These are phyloP conservation scores for Curvularia hawaiiensis DNA, from an alignment of 2,329 filamentous ascomycete species.

Conservation along the genomic window DNA sequence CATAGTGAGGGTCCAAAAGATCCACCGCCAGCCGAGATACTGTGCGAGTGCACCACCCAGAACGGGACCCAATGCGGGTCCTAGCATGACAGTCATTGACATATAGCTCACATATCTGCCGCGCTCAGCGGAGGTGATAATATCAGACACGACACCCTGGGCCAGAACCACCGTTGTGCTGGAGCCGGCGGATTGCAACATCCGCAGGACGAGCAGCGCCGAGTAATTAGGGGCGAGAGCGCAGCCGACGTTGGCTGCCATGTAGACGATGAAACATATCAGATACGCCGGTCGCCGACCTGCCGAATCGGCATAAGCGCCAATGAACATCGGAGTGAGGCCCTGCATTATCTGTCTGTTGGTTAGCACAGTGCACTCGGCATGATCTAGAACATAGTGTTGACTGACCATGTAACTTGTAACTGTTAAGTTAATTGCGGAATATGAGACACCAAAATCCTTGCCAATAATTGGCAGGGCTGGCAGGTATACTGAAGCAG, in stretches of 20 bases:
- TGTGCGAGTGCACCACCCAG: constrained; percentile 4
- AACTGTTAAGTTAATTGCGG: neutral
- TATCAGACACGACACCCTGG: neutral
- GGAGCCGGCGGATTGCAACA: neutral
- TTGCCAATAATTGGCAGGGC: neutral
- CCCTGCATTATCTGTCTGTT: neutral
- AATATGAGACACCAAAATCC: neutral
- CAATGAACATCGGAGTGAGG: neutral
- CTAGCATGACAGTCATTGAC: neutral
- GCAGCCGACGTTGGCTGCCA: neutral
- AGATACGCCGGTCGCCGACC: constrained; percentile 3
- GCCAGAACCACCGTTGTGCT: neutral
- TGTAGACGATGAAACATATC: neutral
- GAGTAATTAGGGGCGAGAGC: neutral
- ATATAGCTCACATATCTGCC: constrained; percentile 3
- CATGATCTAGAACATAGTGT: neutral
- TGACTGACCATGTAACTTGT: neutral
- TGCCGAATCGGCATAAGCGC: neutral
- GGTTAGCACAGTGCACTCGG: neutral
- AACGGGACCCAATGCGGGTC: neutral
- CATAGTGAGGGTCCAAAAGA: constrained; percentile 3
- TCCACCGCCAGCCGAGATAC: neutral
- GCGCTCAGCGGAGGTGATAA: neutral
- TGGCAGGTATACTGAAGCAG: neutral
- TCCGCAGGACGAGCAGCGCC: neutral